Base-by-base conservation (phyloP, 1,284 basidiomycete genomes). In the Mycocalia duriaeana region DNA sequence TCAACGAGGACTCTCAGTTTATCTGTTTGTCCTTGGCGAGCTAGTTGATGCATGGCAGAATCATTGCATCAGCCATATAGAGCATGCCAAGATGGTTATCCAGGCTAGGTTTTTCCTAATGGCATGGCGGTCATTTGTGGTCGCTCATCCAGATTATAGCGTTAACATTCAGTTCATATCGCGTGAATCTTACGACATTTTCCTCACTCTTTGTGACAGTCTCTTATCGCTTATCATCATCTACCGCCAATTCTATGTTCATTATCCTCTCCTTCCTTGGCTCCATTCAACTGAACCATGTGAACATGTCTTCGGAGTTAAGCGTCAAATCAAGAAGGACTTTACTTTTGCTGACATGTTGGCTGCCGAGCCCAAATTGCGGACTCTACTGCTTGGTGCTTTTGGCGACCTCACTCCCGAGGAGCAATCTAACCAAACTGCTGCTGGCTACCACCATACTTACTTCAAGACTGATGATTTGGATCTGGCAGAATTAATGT, bases 251-350 rank as follows among this genome's bases (percentile, higher is more conserved):
- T n/a, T n/a, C n/a, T n/a, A n/a, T n/a, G n/a, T n/a, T n/a, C n/a
- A n/a, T n/a, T 44, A 46, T 11, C 70, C 70, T 0, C 55, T 73
- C 0, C 53, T 71, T 0, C 70, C 65, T 2, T 75, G 71, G 71
- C 60, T 73, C 7, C 60, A 67, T 48, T 68, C 66, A 9, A 72
- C 59, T 0, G 68, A 73, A 46, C 23, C 57, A 0, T 63, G 62
- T 46, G 68, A 75, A 39, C 69, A 72, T 49, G 44, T 60, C 5
- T 72, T 72, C 54, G 67, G 63, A 0, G 49, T 56, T 18, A 16
- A 54, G 2, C 57, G 62, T 0, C 49, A 62, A 19, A 37, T 69
- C 6, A 49, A 60, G 9, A 59, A 59, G 13, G 68, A 70, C 39
- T 70, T 71, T 48, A 62, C 53, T 0, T 48, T 54, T 18, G 44